phyloP scores from a whole-genome alignment of 768 basidiomycete genomes.

The Phylloporus rhodoxanthus region DNA sequence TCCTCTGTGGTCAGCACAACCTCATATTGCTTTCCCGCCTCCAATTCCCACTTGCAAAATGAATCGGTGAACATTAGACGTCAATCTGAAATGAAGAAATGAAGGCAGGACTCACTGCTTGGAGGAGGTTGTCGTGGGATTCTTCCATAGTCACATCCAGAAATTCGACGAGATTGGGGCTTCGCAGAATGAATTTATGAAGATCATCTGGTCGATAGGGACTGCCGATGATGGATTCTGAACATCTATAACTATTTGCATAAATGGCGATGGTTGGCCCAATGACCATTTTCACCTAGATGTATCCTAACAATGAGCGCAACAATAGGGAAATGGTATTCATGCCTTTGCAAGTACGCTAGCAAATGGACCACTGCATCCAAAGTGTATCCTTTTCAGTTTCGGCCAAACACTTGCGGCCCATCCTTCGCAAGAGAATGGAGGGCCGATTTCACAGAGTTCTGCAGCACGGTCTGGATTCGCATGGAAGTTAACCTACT shows the following conservation, averaged over 20 bases:
- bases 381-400: neutral
- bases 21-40: neutral
- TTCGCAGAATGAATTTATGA: neutral
- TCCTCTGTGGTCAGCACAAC: neutral
- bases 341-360: neutral
- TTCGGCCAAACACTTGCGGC: conserved; percentile 6
- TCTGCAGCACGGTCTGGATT: conserved; percentile 4
- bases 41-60: neutral
- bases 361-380: conserved; percentile 5
- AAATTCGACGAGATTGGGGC: conserved; percentile 3
- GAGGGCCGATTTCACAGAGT: conserved; percentile 5
- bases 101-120: neutral
- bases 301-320: neutral
- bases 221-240: neutral
- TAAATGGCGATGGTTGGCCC: conserved; percentile 3
- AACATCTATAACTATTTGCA: neutral
- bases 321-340: neutral
- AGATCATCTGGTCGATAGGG: neutral
- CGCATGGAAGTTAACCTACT: neutral
- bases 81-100: neutral
- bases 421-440: conserved; percentile 5
- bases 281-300: conserved; percentile 3
- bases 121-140: neutral
- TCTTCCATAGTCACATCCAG: neutral
- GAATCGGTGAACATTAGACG: neutral